Percentiles rank a stretch among this genome's conserved stretches.
Conservation (phyloP, 345 rosid species). For the Brassica incana region DNA sequence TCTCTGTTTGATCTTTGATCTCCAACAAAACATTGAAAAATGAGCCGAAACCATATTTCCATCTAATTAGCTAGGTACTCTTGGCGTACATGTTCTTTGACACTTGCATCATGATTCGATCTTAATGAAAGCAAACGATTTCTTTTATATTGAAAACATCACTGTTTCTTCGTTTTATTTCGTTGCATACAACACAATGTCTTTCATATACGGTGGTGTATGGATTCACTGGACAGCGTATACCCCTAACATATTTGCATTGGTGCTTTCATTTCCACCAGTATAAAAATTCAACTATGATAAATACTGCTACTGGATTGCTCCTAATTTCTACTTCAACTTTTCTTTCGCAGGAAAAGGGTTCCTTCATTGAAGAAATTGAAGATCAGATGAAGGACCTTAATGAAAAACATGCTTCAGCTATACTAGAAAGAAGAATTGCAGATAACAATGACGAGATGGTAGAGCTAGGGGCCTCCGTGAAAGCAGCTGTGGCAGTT, state of each 20-base stretch:
- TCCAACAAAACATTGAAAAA: neutral
- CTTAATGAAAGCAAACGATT: slow-evolving; percentile 13
- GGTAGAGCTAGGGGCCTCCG: slow-evolving; percentile 80
- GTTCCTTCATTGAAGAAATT: slow-evolving; percentile 82
- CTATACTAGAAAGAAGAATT: slow-evolving; percentile 72
- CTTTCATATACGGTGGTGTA: slow-evolving; percentile 1
- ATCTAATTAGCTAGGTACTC: slow-evolving; percentile 1
- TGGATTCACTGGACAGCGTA: neutral
- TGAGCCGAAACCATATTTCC: neutral
- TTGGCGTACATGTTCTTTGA: slow-evolving; percentile 13
- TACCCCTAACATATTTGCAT: neutral
- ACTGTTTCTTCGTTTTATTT: neutral
- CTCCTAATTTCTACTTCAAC: slow-evolving; percentile 13
- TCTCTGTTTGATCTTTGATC: slow-evolving; percentile 1
- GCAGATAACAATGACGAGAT: slow-evolving; percentile 86
- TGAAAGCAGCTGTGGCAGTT: slow-evolving; percentile 71
- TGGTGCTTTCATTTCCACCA: neutral
- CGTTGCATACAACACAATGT: neutral
- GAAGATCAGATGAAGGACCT: slow-evolving; percentile 87
- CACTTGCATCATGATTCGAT: slow-evolving; percentile 6
- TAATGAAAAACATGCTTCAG: slow-evolving; percentile 69
- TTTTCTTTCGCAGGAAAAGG: slow-evolving; percentile 63
- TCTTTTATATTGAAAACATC: neutral
- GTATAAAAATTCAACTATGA: neutral
- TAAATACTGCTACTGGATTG: neutral